These are phyloP conservation scores for Cladophialophora psammophila DNA, from an alignment of 2,329 filamentous ascomycete genomes.

Conservation along the genomic window DNA sequence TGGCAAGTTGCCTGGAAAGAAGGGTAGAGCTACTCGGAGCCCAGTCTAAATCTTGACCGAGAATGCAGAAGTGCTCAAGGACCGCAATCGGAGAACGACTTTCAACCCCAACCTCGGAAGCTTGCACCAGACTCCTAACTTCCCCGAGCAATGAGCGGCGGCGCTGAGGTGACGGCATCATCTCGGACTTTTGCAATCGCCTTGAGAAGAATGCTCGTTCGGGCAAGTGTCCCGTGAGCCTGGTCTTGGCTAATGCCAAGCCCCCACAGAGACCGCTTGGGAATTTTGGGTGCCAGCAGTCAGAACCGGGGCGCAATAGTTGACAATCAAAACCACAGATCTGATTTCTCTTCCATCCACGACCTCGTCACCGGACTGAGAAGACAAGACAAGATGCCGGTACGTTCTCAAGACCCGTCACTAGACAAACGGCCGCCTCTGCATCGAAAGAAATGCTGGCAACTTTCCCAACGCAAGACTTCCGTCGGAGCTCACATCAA, in stretches of 20 bases:
- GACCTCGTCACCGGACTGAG: slow-evolving; percentile 36
- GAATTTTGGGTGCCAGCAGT: slow-evolving; percentile 14
- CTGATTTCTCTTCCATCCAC: slow-evolving; percentile 5
- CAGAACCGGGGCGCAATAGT: neutral
- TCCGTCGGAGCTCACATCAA: neutral
- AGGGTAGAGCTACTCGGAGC: neutral
- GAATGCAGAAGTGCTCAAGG: neutral
- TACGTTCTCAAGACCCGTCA: slow-evolving; percentile 45
- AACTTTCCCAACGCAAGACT: neutral
- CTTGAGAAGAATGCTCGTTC: neutral
- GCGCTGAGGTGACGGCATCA: slow-evolving; percentile 17
- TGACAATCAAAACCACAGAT: neutral
- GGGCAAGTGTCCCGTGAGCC: neutral
- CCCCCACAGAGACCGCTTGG: slow-evolving; percentile 18
- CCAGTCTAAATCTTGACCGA: neutral
- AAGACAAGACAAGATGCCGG: slow-evolving; percentile 63
- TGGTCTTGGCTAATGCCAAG: slow-evolving; percentile 28
- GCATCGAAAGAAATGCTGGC: neutral
- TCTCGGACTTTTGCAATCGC: slow-evolving; percentile 14
- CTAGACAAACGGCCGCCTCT: neutral
- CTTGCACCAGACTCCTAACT: slow-evolving; percentile 6
- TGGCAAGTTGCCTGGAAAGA: neutral
- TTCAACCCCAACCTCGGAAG: slow-evolving; percentile 9
- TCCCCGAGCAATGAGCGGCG: slow-evolving; percentile 3
- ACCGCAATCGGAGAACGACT: slow-evolving; percentile 24